Percentiles rank a stretch among this genome's conserved stretches.
These are phyloP conservation scores for Dryadomyces quercivorus DNA, from an alignment of 2,329 filamentous ascomycete species.

Conservation along the genomic window DNA sequence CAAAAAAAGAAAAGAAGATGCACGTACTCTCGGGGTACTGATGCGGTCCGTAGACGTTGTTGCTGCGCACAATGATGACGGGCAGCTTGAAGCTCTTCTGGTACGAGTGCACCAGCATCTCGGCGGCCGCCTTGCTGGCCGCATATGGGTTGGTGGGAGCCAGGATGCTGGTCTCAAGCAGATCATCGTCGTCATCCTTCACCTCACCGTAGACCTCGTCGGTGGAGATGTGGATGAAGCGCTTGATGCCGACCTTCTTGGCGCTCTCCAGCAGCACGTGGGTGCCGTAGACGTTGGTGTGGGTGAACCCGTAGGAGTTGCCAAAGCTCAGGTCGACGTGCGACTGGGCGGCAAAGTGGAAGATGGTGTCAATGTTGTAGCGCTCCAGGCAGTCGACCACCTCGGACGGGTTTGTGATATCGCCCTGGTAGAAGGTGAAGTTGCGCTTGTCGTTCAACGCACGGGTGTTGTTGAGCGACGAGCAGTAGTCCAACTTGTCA, in stretches of 20 bases:
- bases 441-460: slow-evolving; percentile 55
- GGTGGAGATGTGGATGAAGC: slow-evolving; percentile 73
- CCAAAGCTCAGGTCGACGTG: slow-evolving; percentile 76
- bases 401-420: slow-evolving; percentile 59
- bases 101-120: slow-evolving; percentile 83
- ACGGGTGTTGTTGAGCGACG: slow-evolving; percentile 68
- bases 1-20: not conserved
- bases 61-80: slow-evolving; percentile 67
- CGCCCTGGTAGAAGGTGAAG: slow-evolving; percentile 69
- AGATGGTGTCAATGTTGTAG: slow-evolving; percentile 64
- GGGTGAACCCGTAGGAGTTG: slow-evolving; percentile 70
- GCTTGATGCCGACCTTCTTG: slow-evolving; percentile 55
- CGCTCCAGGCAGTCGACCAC: slow-evolving; percentile 60
- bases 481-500: slow-evolving; percentile 76
- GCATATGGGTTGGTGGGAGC: slow-evolving; percentile 75
- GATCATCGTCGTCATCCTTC: slow-evolving; percentile 56
- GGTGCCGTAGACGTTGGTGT: slow-evolving; percentile 75
- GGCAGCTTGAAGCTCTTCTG: slow-evolving; percentile 72
- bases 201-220: slow-evolving; percentile 82
- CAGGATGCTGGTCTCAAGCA: slow-evolving; percentile 61
- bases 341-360: slow-evolving; percentile 78
- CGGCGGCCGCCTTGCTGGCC: slow-evolving; percentile 68
- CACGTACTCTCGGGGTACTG: slow-evolving; percentile 73
- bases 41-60: slow-evolving; percentile 78
- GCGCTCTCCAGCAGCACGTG: slow-evolving; percentile 70